Base-by-base conservation (phyloP, 1,284 basidiomycete genomes). In the Malassezia equina region DNA sequence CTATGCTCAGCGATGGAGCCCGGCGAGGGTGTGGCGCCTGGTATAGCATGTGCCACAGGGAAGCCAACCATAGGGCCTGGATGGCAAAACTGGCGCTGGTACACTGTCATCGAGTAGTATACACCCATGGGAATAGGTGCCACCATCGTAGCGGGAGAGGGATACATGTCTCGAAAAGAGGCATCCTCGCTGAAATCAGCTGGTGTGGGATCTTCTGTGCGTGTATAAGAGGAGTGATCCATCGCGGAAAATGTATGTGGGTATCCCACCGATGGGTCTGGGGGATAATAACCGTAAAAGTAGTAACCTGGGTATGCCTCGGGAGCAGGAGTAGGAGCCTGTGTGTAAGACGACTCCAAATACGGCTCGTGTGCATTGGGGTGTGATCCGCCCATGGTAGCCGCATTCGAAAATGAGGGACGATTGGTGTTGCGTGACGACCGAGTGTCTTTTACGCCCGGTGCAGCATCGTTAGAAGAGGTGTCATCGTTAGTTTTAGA, bases 51-150 rank as follows among this genome's bases (percentile, higher is more conserved):
- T 4, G 24, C 11, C 4, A 29, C 4, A 25, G 44, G 27, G 7
- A 25, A 8, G 5, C 44, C 25, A 9, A 52, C 24, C 32, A 51
- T 44, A 8, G 49, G 29, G 21, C 17, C 21, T 2, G 46, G 4
- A 25, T 46, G 47, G 15, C 24, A 52, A 11, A 41, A 12, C 4
- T 43, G 44, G 8, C 33, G 36, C 21, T 52, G 51, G 36, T 52
- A 52, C 27, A 52, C 4, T 2, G 43, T 33, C 34, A 52, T 47
- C 1, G 51, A 47, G n/a, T 46, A 52, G 12, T 44, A 25, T 15
- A 52, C 41, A 4, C 31, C 24, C 23, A 52, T 28, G 4, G 43
- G 32, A 13, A 25, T 7, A 8, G 46, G 31, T 2, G 31, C 17
- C 29, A 47, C 8, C 17, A 33, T 47, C 6, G 17, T 32, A 23